phyloP scores from a whole-genome alignment of 2,329 filamentous ascomycete species.

The Calcarisporium arbuscula region DNA sequence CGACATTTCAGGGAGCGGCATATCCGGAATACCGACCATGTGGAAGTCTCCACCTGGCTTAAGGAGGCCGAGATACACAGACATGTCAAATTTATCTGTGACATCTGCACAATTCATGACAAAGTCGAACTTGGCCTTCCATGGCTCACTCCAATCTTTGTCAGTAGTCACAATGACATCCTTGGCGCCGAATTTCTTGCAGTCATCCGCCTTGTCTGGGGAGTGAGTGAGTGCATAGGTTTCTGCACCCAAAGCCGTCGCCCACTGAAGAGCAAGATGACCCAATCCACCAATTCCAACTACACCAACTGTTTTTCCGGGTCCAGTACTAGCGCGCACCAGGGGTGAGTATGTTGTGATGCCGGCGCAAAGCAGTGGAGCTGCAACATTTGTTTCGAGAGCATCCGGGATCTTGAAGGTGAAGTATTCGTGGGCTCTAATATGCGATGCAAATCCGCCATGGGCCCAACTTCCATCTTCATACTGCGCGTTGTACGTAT shows the following conservation, averaged over 20 bases:
- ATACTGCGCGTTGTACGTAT: constrained; percentile 54
- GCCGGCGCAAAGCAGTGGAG: constrained; percentile 73
- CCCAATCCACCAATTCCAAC: constrained; percentile 69
- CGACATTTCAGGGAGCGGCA: constrained; percentile 36
- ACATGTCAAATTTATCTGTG: constrained; percentile 48
- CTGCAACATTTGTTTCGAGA: constrained; percentile 41
- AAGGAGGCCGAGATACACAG: constrained; percentile 42
- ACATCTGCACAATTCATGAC: constrained; percentile 44
- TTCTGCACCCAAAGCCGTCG: constrained; percentile 63
- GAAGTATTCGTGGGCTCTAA: constrained; percentile 51
- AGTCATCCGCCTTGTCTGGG: constrained; percentile 51
- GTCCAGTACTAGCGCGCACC: constrained; percentile 58
- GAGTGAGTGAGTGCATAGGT: constrained; percentile 59
- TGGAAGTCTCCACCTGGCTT: constrained; percentile 51
- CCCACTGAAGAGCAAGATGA: constrained; percentile 66
- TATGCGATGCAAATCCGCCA: constrained; percentile 53
- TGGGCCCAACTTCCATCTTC: constrained; percentile 56
- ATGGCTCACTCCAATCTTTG: constrained; percentile 53
- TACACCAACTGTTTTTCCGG: constrained; percentile 65
- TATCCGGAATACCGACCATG: constrained; percentile 50
- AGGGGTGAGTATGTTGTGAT: constrained; percentile 71
- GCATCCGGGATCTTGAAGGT: constrained; percentile 51
- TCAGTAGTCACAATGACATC: constrained; percentile 38
- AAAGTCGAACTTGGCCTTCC: constrained; percentile 44
- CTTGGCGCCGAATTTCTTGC: constrained; percentile 56